Conservation (phyloP, 306 rosid species). For the Cucumis cinereus region DNA sequence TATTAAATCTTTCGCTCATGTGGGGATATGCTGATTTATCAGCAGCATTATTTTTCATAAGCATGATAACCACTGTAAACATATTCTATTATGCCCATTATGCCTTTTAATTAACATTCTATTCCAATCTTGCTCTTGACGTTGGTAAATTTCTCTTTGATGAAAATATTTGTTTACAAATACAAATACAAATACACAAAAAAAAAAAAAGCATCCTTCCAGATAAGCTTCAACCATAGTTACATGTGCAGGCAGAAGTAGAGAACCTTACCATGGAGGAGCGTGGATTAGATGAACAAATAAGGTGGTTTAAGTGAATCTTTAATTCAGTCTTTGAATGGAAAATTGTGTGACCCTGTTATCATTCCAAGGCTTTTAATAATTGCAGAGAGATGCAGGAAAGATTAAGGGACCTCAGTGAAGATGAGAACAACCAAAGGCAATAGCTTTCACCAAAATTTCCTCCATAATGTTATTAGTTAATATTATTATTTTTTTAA, state of each 20-base stretch:
- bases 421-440: constrained; percentile 84
- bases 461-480: background rate
- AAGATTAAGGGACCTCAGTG: constrained; percentile 67
- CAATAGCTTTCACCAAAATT: constrained; percentile 15
- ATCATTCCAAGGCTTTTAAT: constrained; percentile 15
- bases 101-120: background rate
- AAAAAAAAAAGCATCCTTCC: background rate
- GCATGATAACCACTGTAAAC: background rate
- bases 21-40: background rate
- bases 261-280: constrained; percentile 71
- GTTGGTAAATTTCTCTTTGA: background rate
- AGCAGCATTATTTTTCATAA: background rate
- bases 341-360: constrained; percentile 1
- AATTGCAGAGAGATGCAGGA: constrained; percentile 90
- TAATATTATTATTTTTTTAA: background rate
- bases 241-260: constrained; percentile 60
- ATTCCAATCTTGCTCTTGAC: background rate
- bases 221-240: background rate
- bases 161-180: background rate
- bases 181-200: too few relatives aligned
- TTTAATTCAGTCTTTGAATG: constrained; percentile 12
- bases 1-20: background rate
- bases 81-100: background rate
- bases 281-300: constrained; percentile 59
- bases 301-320: constrained; percentile 43